Evolutionary conservation across 257 asterid species (phyloP).

Genomic region (Echium plantagineum): DNA sequence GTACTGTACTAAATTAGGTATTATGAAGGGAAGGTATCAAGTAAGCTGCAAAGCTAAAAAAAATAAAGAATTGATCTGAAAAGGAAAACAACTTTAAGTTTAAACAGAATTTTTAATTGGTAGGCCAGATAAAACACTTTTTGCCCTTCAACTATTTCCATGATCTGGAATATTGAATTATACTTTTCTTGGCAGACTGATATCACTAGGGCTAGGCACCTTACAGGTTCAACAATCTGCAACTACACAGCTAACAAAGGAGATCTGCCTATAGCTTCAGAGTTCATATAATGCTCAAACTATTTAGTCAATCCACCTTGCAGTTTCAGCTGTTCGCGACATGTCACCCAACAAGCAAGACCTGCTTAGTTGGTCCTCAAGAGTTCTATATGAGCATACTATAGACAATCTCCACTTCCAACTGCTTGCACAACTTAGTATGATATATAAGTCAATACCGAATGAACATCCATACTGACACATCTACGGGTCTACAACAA

Average conservation of each 20-base stretch:
- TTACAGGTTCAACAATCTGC: neutral
- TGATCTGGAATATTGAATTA: neutral
- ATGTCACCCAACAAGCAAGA: too few species aligned
- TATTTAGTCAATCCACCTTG: too few species aligned
- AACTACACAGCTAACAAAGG: neutral
- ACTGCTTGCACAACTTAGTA: too few species aligned
- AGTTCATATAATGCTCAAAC: neutral
- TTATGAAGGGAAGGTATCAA: neutral
- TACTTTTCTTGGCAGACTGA: neutral
- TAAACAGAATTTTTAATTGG: too few species aligned
- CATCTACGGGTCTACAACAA: neutral
- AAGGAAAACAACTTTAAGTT: too few species aligned
- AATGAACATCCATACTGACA: neutral
- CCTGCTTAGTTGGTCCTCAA: too few species aligned
- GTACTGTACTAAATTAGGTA: neutral
- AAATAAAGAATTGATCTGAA: too few species aligned
- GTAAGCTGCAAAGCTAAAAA: neutral
- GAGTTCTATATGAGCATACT: too few species aligned
- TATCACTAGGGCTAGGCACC: neutral
- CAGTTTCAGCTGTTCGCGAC: too few species aligned
- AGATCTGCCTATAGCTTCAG: neutral
- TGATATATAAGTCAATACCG: too few species aligned
- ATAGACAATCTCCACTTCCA: too few species aligned
- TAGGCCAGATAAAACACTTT: too few species aligned
- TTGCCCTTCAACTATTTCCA: neutral